Percentiles rank a stretch among this genome's conserved stretches.
phyloP scores from a whole-genome alignment of 2,329 filamentous ascomycete genomes.

The Clarireedia homoeocarpa region DNA sequence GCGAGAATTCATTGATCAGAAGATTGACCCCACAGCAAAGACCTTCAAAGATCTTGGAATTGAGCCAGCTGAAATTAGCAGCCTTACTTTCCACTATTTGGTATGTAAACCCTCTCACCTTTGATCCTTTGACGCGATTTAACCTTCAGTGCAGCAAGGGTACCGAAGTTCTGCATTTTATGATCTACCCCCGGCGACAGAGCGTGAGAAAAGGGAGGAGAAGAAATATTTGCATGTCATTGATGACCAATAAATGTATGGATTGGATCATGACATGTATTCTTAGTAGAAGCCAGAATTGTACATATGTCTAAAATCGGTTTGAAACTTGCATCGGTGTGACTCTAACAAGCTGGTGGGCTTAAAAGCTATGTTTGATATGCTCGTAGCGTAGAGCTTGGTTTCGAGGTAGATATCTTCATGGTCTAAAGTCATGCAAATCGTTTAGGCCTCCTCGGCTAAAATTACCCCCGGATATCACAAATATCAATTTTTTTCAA shows the following conservation, averaged over 20 bases:
- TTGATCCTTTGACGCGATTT: slow-evolving; percentile 20
- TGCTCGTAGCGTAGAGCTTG: too few species aligned
- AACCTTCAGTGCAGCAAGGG: slow-evolving; percentile 57
- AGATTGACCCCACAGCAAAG: slow-evolving; percentile 84
- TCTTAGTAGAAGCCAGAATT: slow-evolving; percentile 21
- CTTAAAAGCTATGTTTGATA: neutral
- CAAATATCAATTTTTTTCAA: neutral
- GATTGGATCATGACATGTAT: slow-evolving; percentile 2
- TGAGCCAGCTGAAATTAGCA: slow-evolving; percentile 76
- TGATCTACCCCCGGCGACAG: slow-evolving; percentile 88
- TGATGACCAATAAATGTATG: slow-evolving; percentile 63
- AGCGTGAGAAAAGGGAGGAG: slow-evolving; percentile 89
- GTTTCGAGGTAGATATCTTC: too few species aligned
- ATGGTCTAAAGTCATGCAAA: neutral
- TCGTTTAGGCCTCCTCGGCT: neutral
- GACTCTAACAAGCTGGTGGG: neutral
- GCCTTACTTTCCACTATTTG: slow-evolving; percentile 89
- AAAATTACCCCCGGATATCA: neutral
- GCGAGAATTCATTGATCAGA: slow-evolving; percentile 86
- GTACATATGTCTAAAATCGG: slow-evolving; percentile 29
- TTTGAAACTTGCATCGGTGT: neutral
- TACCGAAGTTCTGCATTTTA: slow-evolving; percentile 86
- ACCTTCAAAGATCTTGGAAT: slow-evolving; percentile 93
- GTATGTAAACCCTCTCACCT: slow-evolving; percentile 38
- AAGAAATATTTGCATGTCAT: slow-evolving; percentile 94